These are phyloP conservation scores for Ogataea corticis DNA, from an alignment of 805 yeast genomes.

Conservation along the genomic window DNA sequence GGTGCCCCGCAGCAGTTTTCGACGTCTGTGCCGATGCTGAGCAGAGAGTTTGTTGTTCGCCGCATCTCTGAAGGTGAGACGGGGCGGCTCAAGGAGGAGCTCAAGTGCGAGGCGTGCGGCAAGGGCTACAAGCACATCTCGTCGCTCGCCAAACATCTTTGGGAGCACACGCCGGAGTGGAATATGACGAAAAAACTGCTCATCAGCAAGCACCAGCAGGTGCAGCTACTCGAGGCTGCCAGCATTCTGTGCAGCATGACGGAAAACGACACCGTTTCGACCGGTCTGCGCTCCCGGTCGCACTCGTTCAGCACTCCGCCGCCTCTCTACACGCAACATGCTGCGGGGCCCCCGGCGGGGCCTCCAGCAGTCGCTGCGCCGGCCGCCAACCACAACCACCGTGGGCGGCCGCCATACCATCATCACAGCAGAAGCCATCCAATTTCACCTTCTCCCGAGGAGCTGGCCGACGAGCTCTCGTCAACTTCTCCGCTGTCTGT, in stretches of 20 bases:
- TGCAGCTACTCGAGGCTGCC: constrained; percentile 77
- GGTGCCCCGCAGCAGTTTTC: constrained; percentile 31
- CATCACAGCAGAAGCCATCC: constrained; percentile 2
- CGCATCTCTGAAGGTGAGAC: constrained; percentile 85
- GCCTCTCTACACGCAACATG: constrained; percentile 15
- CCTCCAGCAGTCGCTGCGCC: constrained; percentile 4
- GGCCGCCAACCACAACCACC: no score
- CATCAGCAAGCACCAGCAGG: constrained; percentile 87
- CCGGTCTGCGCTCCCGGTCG: constrained; percentile 19
- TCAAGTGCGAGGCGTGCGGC: constrained; percentile 88
- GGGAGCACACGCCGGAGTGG: constrained; percentile 98
- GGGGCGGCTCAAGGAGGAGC: constrained; percentile 79
- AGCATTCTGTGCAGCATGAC: constrained; percentile 76
- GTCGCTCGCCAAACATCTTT: constrained; percentile 82
- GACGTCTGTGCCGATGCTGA: constrained; percentile 36
- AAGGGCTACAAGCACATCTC: constrained; percentile 88
- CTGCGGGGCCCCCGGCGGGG: no score
- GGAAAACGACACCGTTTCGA: constrained; percentile 33
- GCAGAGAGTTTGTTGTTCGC: constrained; percentile 74
- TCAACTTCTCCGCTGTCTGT: constrained; percentile 19
- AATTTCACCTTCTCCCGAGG: constrained; percentile 19
- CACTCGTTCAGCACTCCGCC: constrained; percentile 22
- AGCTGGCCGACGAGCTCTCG: constrained; percentile 10
- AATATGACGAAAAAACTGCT: constrained; percentile 76
- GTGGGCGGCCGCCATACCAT: background rate